phyloP scores from a whole-genome alignment of 208 protist species.

The Leishmania lainsoni region DNA sequence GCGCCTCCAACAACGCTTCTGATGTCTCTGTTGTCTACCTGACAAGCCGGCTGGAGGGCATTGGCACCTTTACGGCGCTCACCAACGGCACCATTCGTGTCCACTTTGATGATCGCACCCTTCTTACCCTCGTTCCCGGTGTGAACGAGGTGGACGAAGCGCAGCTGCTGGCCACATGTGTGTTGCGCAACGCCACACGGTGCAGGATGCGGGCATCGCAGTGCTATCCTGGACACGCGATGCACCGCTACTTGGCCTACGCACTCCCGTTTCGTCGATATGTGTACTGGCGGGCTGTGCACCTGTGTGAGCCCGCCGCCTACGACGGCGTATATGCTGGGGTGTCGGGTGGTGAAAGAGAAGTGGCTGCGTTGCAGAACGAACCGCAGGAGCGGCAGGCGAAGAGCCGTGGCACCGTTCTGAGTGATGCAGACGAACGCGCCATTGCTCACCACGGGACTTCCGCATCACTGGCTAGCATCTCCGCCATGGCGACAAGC shows the following conservation, averaged over 20 bases:
- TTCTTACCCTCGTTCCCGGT: conserved; percentile 75
- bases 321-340: not conserved
- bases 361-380: not conserved
- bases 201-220: conserved; percentile 63
- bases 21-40: conserved; percentile 50
- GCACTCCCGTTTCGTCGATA: conserved; percentile 76
- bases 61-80: conserved; percentile 79
- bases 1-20: not conserved
- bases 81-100: conserved; percentile 81
- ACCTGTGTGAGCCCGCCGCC: not conserved
- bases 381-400: not conserved
- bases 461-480: not conserved
- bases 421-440: not conserved
- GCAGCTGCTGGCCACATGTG: conserved; percentile 53
- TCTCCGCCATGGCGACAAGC: not conserved
- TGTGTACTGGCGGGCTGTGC: conserved; percentile 32
- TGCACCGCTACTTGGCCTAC: conserved; percentile 70
- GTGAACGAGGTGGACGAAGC: conserved; percentile 58
- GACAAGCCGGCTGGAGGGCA: conserved; percentile 69
- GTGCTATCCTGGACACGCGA: conserved; percentile 47
- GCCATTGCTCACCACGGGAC: not conserved
- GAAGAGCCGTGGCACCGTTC: not conserved
- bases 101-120: conserved; percentile 82
- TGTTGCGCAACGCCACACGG: conserved; percentile 72
- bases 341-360: not conserved